Conservation (phyloP, 805 yeast species). For the Komagataella phaffii region DNA sequence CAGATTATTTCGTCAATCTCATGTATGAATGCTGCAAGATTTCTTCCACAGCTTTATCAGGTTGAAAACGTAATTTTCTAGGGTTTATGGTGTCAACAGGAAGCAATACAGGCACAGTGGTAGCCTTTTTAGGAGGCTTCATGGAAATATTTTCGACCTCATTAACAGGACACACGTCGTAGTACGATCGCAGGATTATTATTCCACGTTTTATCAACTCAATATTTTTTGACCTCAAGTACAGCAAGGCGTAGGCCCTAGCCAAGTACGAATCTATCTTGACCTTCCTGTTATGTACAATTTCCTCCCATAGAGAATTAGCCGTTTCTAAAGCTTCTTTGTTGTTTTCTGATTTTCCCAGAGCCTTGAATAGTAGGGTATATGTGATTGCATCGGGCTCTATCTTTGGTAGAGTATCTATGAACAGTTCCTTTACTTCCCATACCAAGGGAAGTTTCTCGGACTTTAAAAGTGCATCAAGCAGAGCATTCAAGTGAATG, state of each 20-base stretch:
- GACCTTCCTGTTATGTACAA: not conserved
- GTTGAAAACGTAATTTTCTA: not conserved
- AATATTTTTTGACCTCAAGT: not conserved
- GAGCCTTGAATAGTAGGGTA: constrained; percentile 6
- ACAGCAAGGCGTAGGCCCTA: not conserved
- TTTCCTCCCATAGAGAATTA: not conserved
- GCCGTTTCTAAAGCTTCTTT: not conserved
- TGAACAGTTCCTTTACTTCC: constrained; percentile 20
- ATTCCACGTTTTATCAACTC: not conserved
- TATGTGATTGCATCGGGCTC: constrained; percentile 21
- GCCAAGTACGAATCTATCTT: not conserved
- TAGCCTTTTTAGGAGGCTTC: not conserved
- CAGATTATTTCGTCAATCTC: not conserved
- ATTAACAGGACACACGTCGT: not conserved
- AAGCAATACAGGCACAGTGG: not conserved
- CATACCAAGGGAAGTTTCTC: constrained; percentile 22
- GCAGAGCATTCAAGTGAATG: constrained; percentile 30
- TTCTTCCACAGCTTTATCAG: not conserved
- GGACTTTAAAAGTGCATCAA: constrained; percentile 29
- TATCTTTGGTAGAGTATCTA: constrained; percentile 9
- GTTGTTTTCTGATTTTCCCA: not conserved
- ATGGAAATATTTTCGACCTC: not conserved
- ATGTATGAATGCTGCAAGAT: not conserved
- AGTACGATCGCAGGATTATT: not conserved
- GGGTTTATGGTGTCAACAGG: not conserved